Conservation (phyloP, 768 basidiomycete species). For the Amanita phalloides region DNA sequence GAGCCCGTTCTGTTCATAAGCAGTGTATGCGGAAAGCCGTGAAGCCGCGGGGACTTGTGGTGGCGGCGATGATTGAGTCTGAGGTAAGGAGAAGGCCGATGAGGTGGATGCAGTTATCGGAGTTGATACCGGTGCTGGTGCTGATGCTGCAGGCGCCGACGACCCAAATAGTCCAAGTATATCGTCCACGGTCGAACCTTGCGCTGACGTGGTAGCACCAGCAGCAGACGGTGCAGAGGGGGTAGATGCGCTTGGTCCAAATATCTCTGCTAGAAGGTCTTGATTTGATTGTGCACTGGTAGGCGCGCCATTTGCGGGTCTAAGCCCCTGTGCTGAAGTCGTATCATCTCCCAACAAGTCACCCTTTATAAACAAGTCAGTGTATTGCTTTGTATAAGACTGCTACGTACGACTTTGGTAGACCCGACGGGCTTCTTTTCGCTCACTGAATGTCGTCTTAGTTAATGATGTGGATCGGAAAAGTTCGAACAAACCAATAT, state of each 20-base stretch:
- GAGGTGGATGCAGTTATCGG: constrained; percentile 11
- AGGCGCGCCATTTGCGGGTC: constrained; percentile 28
- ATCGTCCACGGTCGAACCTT: constrained; percentile 66
- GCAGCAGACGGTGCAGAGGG: constrained; percentile 24
- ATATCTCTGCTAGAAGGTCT: constrained; percentile 88
- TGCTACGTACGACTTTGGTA: constrained; percentile 61
- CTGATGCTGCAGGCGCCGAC: constrained; percentile 20
- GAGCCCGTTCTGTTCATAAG: constrained; percentile 87
- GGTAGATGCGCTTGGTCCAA: constrained; percentile 43
- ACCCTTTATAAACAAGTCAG: constrained; percentile 21
- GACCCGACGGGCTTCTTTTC: constrained; percentile 96
- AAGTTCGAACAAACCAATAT: constrained; percentile 49
- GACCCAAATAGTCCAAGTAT: constrained; percentile 84
- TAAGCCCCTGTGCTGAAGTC: constrained; percentile 23
- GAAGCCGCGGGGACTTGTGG: constrained; percentile 30
- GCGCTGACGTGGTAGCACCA: constrained; percentile 25
- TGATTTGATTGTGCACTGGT: constrained; percentile 52
- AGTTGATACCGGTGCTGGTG: constrained; percentile 13
- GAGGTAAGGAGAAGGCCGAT: constrained; percentile 26
- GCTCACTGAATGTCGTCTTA: constrained; percentile 46
- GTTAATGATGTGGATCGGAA: not conserved
- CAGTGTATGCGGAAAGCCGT: constrained; percentile 63
- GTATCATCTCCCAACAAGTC: constrained; percentile 81
- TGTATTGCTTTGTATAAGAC: constrained; percentile 9
- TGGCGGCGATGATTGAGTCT: constrained; percentile 24